Base-by-base conservation (phyloP, 2,329 filamentous ascomycete genomes). In the Hypoxylon sp. region DNA sequence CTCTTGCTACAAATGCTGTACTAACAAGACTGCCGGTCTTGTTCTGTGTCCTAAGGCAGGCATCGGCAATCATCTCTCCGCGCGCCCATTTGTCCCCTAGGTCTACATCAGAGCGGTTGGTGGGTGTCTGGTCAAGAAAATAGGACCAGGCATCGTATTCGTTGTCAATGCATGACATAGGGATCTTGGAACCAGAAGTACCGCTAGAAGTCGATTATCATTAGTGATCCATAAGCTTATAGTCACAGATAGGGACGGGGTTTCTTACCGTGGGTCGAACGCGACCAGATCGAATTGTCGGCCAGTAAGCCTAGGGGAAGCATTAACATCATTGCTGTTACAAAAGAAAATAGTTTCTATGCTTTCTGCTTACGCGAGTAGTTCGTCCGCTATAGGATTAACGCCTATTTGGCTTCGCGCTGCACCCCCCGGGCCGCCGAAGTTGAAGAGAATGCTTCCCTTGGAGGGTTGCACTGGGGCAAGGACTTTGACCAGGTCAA, bases 361-460 rank as follows among this genome's bases (percentile, higher is more conserved):
- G 1, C 19, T 21, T 35, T 51, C 3, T 2, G 65, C 73, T 72
- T 65, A 75, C 72, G 63, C 69, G 50, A 69, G 62, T n/a, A 75
- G 27, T 24, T 65, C 57, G 10, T 69, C 58, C 1, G 65, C 65
- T 7, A 71, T 31, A 0, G 64, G 47, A 4, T 65, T 53, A 3
- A 47, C 13, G 13, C 69, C 55, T 67, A 71, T 8, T 46, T 17
- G 7, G 35, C 61, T 27, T 48, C 67, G 55, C n/a, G 21, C 59
- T 13, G 56, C 55, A 27, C 57, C 64, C 10, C 79, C 80, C 0
- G 80, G 80, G 0, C 80, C 80, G 6, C 80, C 80, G 21, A 80
- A 80, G 68, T 83, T 82, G 55, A 80, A 73, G 2, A 82, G 65
- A 39, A 83, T 79, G 47, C 76, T 81, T 1, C 81, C 80, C 29